Evolutionary conservation across 2,329 filamentous ascomycete species (phyloP).

Genomic region (Colletotrichum gloeosporioides): DNA sequence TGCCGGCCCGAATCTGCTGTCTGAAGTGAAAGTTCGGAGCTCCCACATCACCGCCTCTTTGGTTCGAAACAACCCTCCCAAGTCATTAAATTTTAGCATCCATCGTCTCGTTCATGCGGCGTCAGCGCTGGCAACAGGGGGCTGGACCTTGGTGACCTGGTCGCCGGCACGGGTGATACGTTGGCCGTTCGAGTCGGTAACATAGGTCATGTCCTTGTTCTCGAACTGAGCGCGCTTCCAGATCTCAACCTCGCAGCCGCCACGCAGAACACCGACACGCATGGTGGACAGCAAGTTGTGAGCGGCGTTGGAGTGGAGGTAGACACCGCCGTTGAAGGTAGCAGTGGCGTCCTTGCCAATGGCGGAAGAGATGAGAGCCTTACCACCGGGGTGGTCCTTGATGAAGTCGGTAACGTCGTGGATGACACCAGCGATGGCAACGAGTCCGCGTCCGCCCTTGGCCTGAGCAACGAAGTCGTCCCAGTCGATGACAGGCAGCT

Average conservation of each 20-base stretch:
- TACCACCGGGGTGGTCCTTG: constrained; percentile 89
- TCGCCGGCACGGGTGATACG: constrained; percentile 85
- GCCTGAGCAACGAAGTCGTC: constrained; percentile 82
- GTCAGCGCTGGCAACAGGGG: constrained; percentile 82
- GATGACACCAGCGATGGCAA: constrained; percentile 83
- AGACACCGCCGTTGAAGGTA: constrained; percentile 91
- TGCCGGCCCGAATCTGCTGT: too few species aligned
- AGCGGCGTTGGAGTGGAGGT: constrained; percentile 87
- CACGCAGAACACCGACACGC: constrained; percentile 85
- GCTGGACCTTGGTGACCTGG: constrained; percentile 83
- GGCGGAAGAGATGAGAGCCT: constrained; percentile 81
- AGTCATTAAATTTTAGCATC: neutral
- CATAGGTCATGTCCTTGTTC: constrained; percentile 81
- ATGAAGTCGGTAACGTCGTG: constrained; percentile 87
- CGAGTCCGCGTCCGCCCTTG: constrained; percentile 77
- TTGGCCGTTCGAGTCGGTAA: constrained; percentile 81
- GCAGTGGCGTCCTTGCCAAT: constrained; percentile 89
- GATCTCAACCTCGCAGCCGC: constrained; percentile 89
- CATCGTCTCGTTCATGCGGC: constrained; percentile 64
- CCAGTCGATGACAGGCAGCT: constrained; percentile 85
- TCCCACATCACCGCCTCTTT: neutral
- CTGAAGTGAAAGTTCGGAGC: neutral
- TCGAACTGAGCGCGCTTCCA: constrained; percentile 88
- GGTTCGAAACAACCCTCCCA: neutral
- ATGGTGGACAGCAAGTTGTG: constrained; percentile 90